phyloP scores from a whole-genome alignment of 2,329 filamentous ascomycete species.

The Gyromitra esculenta region DNA sequence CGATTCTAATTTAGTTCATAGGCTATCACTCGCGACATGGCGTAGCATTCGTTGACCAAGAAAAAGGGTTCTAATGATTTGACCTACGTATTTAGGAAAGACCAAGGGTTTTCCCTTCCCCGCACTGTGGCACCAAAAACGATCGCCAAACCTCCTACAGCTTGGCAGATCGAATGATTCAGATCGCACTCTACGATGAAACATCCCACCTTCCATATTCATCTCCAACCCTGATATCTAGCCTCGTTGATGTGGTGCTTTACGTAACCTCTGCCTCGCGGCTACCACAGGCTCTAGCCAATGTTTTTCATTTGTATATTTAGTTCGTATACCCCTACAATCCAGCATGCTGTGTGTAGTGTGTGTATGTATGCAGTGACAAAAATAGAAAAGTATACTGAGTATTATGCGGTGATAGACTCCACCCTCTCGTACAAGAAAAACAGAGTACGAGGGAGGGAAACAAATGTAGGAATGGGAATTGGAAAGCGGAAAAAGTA shows the following conservation, averaged over 20 bases:
- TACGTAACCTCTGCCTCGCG: conserved; percentile 12
- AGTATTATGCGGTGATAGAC: conserved; percentile 23
- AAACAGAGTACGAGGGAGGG: conserved; percentile 14
- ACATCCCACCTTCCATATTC: conserved; percentile 7
- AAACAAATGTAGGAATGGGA: background rate
- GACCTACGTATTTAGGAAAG: background rate
- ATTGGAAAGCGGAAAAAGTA: background rate
- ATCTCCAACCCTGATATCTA: background rate
- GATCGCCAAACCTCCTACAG: conserved; percentile 14
- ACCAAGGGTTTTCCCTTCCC: conserved; percentile 17
- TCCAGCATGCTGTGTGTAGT: conserved; percentile 22
- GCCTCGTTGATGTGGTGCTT: background rate
- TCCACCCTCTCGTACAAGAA: background rate
- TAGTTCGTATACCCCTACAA: conserved; percentile 19
- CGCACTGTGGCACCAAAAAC: conserved; percentile 3
- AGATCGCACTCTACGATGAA: conserved; percentile 7
- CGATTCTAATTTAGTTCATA: background rate
- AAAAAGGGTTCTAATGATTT: background rate
- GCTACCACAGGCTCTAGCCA: background rate
- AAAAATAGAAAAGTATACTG: conserved; percentile 18
- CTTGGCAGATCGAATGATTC: conserved; percentile 35
- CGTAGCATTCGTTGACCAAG: background rate
- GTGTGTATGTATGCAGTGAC: conserved; percentile 35
- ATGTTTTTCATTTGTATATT: conserved; percentile 1
- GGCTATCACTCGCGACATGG: background rate